A percentile compares a stretch with the other conserved stretches of the same genome.
Evolutionary conservation across 257 asterid species (phyloP).

Genomic region (Solanum habrochaites): DNA sequence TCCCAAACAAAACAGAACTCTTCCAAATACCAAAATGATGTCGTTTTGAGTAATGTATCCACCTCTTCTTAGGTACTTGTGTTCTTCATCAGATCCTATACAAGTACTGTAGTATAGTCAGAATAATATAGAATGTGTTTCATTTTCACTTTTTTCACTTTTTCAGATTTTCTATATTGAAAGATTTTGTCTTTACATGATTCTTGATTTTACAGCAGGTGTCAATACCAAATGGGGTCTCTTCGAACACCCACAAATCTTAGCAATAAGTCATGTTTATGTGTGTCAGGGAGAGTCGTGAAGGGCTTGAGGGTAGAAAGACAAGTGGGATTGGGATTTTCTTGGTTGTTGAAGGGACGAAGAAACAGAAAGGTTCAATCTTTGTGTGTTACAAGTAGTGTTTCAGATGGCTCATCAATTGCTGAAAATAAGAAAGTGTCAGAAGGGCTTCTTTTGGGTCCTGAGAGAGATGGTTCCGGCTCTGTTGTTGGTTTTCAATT

Average conservation of each 20-base stretch:
- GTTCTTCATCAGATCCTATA: background rate
- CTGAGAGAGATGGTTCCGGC: constrained; percentile 47
- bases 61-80: background rate
- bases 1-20: background rate
- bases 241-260: constrained; percentile 27
- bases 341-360: constrained; percentile 11
- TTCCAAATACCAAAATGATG: background rate
- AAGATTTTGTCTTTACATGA: background rate
- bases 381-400: constrained; percentile 18
- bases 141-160: background rate
- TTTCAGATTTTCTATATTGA: constrained; percentile 9
- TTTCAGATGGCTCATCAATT: constrained; percentile 14
- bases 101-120: background rate
- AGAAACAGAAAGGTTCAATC: constrained; percentile 15
- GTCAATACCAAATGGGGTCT: constrained; percentile 28
- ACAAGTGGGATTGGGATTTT: constrained; percentile 47
- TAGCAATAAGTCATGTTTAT: background rate
- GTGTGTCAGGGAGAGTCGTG: background rate
- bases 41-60: background rate
- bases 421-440: background rate
- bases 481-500: constrained; percentile 55
- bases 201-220: background rate
- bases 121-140: background rate
- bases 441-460: constrained; percentile 29
- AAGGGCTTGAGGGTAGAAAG: constrained; percentile 9